These are phyloP conservation scores for Pestalotiopsis sp. DNA, from an alignment of 2,329 filamentous ascomycete genomes.

Conservation along the genomic window DNA sequence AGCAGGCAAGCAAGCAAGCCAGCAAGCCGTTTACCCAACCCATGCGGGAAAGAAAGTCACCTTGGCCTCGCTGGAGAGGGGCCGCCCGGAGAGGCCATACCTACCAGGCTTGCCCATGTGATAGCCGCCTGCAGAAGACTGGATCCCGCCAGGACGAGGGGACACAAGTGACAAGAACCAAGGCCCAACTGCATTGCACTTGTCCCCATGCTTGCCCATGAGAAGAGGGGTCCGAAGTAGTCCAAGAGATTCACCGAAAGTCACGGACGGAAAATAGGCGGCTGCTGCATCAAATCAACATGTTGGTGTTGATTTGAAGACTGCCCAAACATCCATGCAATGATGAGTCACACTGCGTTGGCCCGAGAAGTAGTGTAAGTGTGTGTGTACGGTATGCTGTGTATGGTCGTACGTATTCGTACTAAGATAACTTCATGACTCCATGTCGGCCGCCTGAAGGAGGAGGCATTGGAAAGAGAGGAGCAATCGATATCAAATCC, in stretches of 20 bases:
- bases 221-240: conserved; percentile 2
- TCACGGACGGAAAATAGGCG: background rate
- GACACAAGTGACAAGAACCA: background rate
- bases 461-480: background rate
- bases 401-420: background rate
- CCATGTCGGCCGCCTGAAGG: background rate
- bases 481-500: background rate
- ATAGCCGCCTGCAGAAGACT: conserved; percentile 7
- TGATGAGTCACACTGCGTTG: conserved; percentile 13
- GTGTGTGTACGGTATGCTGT: background rate
- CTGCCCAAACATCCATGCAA: background rate
- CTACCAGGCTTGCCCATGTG: conserved; percentile 1
- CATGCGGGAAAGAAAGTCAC: background rate
- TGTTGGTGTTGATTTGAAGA: conserved; percentile 4
- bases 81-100: background rate
- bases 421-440: background rate
- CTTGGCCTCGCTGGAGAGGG: background rate
- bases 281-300: background rate
- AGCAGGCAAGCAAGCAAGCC: too few species aligned
- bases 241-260: conserved; percentile 1
- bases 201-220: background rate
- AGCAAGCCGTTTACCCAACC: conserved; percentile 5
- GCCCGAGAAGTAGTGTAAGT: background rate
- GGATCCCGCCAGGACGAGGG: background rate
- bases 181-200: background rate